A percentile compares a stretch with the other conserved stretches of the same genome.
Conservation (phyloP, 2,329 filamentous ascomycete genomes). For the Graphilbum ipis-grandicollis region DNA sequence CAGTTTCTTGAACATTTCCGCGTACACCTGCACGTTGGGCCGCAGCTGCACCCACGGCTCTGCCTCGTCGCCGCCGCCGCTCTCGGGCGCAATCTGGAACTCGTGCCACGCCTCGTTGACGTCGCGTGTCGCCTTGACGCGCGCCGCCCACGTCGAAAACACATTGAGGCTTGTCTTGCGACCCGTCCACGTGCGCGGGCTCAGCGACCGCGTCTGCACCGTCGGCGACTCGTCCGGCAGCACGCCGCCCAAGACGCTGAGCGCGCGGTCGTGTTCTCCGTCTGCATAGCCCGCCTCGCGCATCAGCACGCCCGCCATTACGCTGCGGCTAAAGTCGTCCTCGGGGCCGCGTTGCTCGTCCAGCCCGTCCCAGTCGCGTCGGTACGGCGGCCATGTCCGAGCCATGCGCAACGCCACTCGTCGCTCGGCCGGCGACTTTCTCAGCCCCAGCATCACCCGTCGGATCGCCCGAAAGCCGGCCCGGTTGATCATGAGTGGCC, state of each 20-base stretch:
- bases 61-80: no score
- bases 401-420: slow-evolving; percentile 29
- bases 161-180: slow-evolving; percentile 16
- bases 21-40: slow-evolving; percentile 30
- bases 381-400: slow-evolving; percentile 43
- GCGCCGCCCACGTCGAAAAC: slow-evolving; percentile 32
- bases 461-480: slow-evolving; percentile 36
- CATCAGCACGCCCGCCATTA: slow-evolving; percentile 34
- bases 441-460: slow-evolving; percentile 31
- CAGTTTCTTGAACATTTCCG: slow-evolving; percentile 43
- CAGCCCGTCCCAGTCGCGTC: slow-evolving; percentile 37
- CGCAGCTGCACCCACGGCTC: slow-evolving; percentile 7
- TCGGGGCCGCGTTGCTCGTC: slow-evolving; percentile 34
- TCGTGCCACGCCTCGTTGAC: slow-evolving; percentile 41
- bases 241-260: slow-evolving; percentile 36
- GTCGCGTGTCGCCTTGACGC: slow-evolving; percentile 40
- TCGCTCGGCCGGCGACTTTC: slow-evolving; percentile 32
- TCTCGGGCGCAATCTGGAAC: slow-evolving; percentile 25
- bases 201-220: slow-evolving; percentile 31
- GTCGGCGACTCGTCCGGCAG: slow-evolving; percentile 33
- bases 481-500: slow-evolving; percentile 30
- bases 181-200: slow-evolving; percentile 15
- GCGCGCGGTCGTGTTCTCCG: slow-evolving; percentile 25
- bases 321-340: slow-evolving; percentile 35
- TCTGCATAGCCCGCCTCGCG: slow-evolving; percentile 37